These are phyloP conservation scores for Pecoramyces ruminantium DNA, from an alignment of 192 early-diverging fungal genomes.

Conservation along the genomic window DNA sequence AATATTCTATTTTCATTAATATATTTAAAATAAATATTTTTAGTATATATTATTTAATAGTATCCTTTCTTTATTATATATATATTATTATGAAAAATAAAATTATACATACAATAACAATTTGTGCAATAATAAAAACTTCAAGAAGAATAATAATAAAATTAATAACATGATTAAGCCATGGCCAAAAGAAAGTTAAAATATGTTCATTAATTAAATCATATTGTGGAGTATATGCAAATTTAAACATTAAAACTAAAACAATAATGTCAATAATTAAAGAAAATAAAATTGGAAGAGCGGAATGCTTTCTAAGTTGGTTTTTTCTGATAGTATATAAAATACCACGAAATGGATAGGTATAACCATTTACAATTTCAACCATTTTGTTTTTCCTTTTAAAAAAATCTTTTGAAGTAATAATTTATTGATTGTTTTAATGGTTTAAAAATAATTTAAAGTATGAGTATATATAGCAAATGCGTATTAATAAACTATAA, in stretches of 20 bases:
- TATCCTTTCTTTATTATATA: too few species aligned
- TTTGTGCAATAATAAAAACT: background rate
- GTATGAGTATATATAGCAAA: too few species aligned
- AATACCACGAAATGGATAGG: background rate
- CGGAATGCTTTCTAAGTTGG: background rate
- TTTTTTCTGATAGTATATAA: background rate
- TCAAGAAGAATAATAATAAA: background rate
- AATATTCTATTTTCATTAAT: background rate
- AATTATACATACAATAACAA: background rate
- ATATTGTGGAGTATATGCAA: background rate
- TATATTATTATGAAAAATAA: background rate
- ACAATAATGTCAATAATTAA: background rate
- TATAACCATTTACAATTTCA: background rate
- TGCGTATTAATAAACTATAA: too few species aligned
- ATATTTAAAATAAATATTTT: too few species aligned
- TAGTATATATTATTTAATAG: too few species aligned
- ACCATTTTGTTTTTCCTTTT: background rate
- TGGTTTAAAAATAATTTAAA: too few species aligned
- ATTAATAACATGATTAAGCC: background rate
- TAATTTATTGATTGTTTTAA: too few species aligned
- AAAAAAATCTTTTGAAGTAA: too few species aligned
- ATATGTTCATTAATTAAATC: background rate
- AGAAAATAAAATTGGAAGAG: background rate
- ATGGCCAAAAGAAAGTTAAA: background rate
- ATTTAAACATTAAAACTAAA: background rate